These are phyloP conservation scores for Saccharomycopsis crataegensis DNA, from an alignment of 1,139 yeast species.

Conservation along the genomic window DNA sequence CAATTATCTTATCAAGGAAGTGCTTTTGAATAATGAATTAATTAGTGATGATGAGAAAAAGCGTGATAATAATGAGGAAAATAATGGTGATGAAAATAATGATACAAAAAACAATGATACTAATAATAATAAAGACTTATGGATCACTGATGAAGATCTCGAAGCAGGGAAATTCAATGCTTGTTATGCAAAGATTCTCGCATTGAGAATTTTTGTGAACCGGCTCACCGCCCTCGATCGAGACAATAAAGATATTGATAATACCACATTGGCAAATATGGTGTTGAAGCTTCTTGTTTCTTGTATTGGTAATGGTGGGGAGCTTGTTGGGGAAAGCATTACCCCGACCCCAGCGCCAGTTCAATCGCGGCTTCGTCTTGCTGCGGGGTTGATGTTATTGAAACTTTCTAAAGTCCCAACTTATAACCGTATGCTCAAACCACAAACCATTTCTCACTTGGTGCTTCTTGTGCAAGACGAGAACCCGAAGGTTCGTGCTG, in stretches of 20 bases:
- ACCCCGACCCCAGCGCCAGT: constrained; percentile 58
- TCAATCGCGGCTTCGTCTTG: constrained; percentile 56
- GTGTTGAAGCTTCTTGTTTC: constrained; percentile 61
- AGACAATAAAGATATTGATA: constrained; percentile 22
- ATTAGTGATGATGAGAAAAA: constrained; percentile 22
- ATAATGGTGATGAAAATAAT: constrained; percentile 45
- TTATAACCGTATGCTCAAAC: constrained; percentile 47
- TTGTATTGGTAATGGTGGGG: constrained; percentile 75
- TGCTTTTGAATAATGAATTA: constrained; percentile 44
- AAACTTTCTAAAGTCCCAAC: constrained; percentile 54
- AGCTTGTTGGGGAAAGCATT: constrained; percentile 46
- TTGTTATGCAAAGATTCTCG: constrained; percentile 42
- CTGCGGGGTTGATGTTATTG: constrained; percentile 60
- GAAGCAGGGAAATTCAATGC: constrained; percentile 28
- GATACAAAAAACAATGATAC: constrained; percentile 23
- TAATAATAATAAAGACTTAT: constrained; percentile 35
- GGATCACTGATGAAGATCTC: constrained; percentile 45
- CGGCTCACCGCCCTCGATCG: constrained; percentile 44
- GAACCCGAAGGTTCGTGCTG: constrained; percentile 46
- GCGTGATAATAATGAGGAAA: constrained; percentile 25
- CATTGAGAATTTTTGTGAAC: constrained; percentile 57
- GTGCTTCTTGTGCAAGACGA: constrained; percentile 64
- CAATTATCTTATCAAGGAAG: constrained; percentile 49
- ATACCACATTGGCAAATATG: constrained; percentile 44
- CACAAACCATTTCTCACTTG: constrained; percentile 45